Conservation (phyloP, 257 asterid species). For the Osmanthus fragrans region DNA sequence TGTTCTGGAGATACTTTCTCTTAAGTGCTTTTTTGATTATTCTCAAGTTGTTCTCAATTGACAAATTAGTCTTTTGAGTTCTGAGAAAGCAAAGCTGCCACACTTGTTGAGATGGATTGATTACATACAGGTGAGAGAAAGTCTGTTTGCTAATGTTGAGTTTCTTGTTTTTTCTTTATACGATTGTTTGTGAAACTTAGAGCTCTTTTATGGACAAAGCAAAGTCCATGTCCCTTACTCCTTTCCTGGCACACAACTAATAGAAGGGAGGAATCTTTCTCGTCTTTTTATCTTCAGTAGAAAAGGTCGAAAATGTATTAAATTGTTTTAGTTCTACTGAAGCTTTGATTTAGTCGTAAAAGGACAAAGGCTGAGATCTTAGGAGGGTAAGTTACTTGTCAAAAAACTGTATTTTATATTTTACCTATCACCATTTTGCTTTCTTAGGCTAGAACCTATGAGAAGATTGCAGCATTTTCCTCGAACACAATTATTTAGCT, state of each 20-base stretch:
- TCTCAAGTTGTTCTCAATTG: neutral
- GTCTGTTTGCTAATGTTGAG: neutral
- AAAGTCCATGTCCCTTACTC: neutral
- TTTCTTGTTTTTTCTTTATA: neutral
- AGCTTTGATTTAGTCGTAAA: neutral
- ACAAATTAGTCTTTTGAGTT: conserved; percentile 58
- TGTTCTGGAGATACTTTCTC: conserved; percentile 2
- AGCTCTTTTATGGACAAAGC: neutral
- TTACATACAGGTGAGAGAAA: conserved; percentile 70
- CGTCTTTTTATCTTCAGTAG: neutral
- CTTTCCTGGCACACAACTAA: neutral
- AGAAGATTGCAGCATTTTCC: neutral
- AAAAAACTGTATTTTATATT: neutral
- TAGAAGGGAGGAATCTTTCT: neutral
- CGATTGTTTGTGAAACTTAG: neutral
- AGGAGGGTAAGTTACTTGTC: neutral
- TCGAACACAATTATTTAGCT: neutral
- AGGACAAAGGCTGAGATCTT: neutral
- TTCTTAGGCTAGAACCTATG: neutral
- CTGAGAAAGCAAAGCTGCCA: conserved; percentile 59
- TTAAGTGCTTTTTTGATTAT: conserved; percentile 11
- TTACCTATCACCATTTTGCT: neutral
- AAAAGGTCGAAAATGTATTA: neutral
- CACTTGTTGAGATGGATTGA: conserved; percentile 83
- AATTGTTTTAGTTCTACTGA: neutral